phyloP scores from a whole-genome alignment of 176 grass and related monocot genomes.

The Miscanthus lutarioriparius region DNA sequence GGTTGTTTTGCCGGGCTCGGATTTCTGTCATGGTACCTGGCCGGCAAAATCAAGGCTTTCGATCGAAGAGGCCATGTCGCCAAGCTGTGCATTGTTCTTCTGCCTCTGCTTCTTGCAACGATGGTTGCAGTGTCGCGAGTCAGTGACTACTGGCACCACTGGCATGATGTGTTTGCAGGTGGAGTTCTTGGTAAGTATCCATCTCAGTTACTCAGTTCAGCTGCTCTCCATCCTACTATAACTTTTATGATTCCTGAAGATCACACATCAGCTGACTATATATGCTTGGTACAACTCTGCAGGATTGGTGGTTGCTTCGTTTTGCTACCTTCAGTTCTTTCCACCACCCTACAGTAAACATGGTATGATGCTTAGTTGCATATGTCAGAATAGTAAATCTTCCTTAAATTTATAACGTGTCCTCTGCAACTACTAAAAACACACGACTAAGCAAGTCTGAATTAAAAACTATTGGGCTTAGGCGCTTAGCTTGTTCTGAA shows the following conservation, averaged over 20 bases:
- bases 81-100: slow-evolving; percentile 2
- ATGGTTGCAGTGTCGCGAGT: slow-evolving; percentile 11
- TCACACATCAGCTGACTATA: not conserved
- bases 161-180: slow-evolving; percentile 3
- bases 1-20: slow-evolving; percentile 4
- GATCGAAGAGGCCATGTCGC: slow-evolving; percentile 7
- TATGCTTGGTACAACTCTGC: not conserved
- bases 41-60: slow-evolving; percentile 3
- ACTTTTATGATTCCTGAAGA: not conserved
- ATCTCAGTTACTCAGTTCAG: not conserved
- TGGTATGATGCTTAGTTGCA: not conserved
- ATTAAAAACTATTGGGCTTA: not conserved
- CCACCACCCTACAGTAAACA: not conserved
- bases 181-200: not conserved
- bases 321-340: slow-evolving; percentile 25
- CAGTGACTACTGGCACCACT: slow-evolving; percentile 17
- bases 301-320: not conserved
- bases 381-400: not conserved
- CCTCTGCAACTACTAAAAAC: not conserved
- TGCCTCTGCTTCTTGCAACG: not conserved
- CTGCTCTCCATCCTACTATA: not conserved
- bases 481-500: not conserved
- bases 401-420: not conserved
- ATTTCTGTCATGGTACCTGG: slow-evolving; percentile 16
- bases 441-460: not conserved